Base-by-base conservation (phyloP, 257 asterid genomes). In the Ballota nigra region DNA sequence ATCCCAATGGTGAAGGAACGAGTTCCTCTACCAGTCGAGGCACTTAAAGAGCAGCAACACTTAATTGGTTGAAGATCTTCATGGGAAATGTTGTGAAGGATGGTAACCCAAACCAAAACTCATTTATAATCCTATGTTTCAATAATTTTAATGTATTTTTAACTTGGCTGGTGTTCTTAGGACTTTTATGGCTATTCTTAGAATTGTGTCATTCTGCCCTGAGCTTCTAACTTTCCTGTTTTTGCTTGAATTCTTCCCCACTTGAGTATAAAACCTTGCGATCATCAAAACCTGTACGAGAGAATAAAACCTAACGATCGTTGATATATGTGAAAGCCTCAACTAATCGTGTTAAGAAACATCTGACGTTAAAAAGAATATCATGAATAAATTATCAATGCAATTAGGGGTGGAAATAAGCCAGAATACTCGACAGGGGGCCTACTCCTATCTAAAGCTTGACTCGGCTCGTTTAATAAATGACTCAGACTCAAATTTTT, bases 1-100 rank as follows among this genome's bases (percentile, higher is more conserved):
- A 86, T 79, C 79, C 86, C 55, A 87, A 81, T n/a, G 83, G 86
- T 13, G 84, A 82, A 26, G 88, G 74, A 36, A 53, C 72, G 28
- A 63, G 71, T 72, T 77, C 89, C 24, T 56, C 73, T 51, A 88
- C 79, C 15, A 80, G 47, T 38, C 78, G 74, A 51, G 85, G 53
- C 10, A 8, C 73, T 20, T 18, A 51, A n/a, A 69, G 36, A 69
- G 29, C 65, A n/a, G 22, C 38, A 53, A 33, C 16, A 38, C 51
- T 43, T 13, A n/a, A 16, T 38, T 15, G n/a, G 23, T 38, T 13
- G 29, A 22, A 53, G 65, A 56, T 68, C 43, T 11, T 55, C 16
- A 22, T 55, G 24, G 33, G 33, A 33, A 11, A 8, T 22, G n/a
- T 8, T 10, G 8, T 55, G 16, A 55, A 47, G 16, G n/a, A 55